phyloP scores from a whole-genome alignment of 2,329 filamentous ascomycete species.

The Pseudogymnoascus sp. region DNA sequence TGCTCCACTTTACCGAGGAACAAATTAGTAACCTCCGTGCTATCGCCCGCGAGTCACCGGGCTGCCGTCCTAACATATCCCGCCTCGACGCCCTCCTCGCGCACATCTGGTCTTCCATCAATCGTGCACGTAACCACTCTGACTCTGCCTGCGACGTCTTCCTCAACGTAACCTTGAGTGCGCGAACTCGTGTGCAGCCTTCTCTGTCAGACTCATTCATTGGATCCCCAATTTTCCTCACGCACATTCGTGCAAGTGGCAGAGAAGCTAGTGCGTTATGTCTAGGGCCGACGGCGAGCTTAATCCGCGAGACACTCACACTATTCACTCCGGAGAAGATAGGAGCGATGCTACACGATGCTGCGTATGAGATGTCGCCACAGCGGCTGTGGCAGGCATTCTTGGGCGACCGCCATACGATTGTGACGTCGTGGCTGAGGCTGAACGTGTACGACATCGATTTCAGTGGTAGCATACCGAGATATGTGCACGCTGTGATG shows the following conservation, averaged over 20 bases:
- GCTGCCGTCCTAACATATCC: constrained; percentile 14
- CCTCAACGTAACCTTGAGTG: constrained; percentile 35
- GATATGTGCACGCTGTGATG: constrained; percentile 38
- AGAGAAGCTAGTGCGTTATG: not conserved
- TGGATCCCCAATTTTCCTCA: constrained; percentile 38
- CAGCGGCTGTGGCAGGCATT: constrained; percentile 43
- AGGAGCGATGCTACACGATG: constrained; percentile 35
- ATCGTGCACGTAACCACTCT: constrained; percentile 30
- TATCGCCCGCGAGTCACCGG: constrained; percentile 29
- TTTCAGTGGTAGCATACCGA: constrained; percentile 25
- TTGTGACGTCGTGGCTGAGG: constrained; percentile 39
- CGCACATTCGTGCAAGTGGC: constrained; percentile 27
- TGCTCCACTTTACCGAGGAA: constrained; percentile 32
- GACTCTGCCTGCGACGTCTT: constrained; percentile 28
- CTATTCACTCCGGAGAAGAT: constrained; percentile 33
- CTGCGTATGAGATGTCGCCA: constrained; percentile 36
- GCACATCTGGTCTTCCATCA: constrained; percentile 39
- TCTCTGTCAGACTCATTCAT: constrained; percentile 35
- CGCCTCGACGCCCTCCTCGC: constrained; percentile 37
- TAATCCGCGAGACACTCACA: constrained; percentile 31
- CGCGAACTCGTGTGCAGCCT: constrained; percentile 33
- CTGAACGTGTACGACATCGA: constrained; percentile 34
- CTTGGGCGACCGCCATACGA: constrained; percentile 33
- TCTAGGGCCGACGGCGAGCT: constrained; percentile 19
- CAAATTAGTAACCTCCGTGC: constrained; percentile 25